phyloP scores from a whole-genome alignment of 2,329 filamentous ascomycete species.

The Colletotrichum brevisporum region DNA sequence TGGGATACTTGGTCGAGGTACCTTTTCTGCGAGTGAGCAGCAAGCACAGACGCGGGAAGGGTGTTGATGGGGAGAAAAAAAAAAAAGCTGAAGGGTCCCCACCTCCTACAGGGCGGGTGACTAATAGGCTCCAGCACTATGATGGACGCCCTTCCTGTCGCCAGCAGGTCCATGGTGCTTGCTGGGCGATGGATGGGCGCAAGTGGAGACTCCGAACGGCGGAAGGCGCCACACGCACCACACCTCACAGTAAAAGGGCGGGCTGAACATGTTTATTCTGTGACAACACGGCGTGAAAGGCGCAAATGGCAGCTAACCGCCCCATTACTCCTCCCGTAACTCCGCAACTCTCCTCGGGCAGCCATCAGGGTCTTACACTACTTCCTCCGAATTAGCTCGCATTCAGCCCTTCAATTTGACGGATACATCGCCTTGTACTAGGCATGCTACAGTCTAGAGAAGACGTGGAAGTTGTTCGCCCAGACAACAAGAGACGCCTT shows the following conservation, averaged over 20 bases:
- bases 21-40: not conserved
- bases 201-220: conserved; percentile 8
- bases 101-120: not conserved
- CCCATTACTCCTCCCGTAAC: conserved; percentile 1
- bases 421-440: too few relatives aligned
- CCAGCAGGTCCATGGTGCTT: not conserved
- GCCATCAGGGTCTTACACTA: conserved; percentile 1
- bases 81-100: conserved; percentile 7
- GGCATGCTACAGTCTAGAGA: too few relatives aligned
- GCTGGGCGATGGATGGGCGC: conserved; percentile 2
- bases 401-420: not conserved
- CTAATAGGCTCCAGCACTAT: not conserved
- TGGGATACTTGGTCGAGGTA: conserved; percentile 23
- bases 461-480: too few relatives aligned
- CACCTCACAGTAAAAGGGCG: not conserved
- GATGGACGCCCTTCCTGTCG: conserved; percentile 33
- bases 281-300: conserved; percentile 28
- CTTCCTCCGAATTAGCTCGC: not conserved
- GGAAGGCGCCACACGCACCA: conserved; percentile 3
- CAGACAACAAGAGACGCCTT: not conserved
- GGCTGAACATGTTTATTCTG: conserved; percentile 8
- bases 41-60: conserved; percentile 7
- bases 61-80: not conserved
- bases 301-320: conserved; percentile 27
- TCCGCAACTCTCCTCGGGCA: not conserved